Evolutionary conservation across 2,329 filamentous ascomycete genomes (phyloP).

Genomic region (Grosmannia penicillata): DNA sequence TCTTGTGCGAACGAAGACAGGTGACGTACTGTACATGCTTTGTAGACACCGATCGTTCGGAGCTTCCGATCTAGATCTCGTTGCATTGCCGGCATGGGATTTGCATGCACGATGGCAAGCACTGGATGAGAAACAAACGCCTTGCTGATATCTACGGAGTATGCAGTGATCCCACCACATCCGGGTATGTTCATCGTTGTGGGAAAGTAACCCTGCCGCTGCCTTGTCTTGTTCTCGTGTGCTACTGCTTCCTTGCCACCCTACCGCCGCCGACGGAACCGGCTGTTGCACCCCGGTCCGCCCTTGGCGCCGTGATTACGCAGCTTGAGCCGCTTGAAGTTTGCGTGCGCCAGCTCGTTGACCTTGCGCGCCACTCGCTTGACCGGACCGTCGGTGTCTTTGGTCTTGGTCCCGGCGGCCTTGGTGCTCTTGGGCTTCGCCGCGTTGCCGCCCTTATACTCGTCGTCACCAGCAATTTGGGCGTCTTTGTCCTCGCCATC

Average conservation of each 20-base stretch:
- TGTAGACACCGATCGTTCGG: too few species aligned
- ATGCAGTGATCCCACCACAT: too few species aligned
- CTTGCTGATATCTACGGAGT: not conserved
- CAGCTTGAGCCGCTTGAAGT: slow-evolving; percentile 53
- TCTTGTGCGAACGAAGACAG: too few species aligned
- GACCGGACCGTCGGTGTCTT: slow-evolving; percentile 16
- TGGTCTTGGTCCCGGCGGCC: slow-evolving; percentile 14
- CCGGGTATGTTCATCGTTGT: too few species aligned
- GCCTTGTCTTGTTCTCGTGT: not conserved
- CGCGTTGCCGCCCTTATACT: slow-evolving; percentile 20
- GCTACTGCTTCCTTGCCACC: not conserved
- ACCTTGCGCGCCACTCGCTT: slow-evolving; percentile 44
- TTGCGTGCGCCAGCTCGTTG: slow-evolving; percentile 47
- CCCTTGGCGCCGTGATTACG: slow-evolving; percentile 48
- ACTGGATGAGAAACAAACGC: too few species aligned
- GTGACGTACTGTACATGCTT: too few species aligned
- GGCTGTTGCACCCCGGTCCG: slow-evolving; percentile 39
- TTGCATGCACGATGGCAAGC: too few species aligned
- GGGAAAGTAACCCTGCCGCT: too few species aligned
- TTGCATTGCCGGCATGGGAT: too few species aligned
- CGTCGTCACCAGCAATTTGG: slow-evolving; percentile 23
- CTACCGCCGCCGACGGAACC: slow-evolving; percentile 37
- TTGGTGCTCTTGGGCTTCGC: slow-evolving; percentile 18
- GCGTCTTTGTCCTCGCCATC: slow-evolving; percentile 13
- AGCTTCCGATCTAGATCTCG: too few species aligned